Evolutionary conservation across 106 monocot genomes (phyloP).

Genomic region (Platanthera guangdongensis): DNA sequence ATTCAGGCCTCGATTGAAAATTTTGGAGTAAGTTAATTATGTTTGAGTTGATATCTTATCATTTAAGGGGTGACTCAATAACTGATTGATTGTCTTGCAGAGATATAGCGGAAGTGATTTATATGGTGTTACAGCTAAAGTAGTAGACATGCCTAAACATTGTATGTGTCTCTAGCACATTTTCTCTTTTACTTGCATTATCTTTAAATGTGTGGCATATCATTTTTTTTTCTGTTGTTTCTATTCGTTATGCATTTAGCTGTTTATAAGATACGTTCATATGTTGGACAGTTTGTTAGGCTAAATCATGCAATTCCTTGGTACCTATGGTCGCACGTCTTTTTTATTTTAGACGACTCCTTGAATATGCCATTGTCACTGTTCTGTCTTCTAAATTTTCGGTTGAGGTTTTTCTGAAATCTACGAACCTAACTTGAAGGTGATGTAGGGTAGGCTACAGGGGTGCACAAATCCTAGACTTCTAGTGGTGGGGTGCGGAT

Average conservation of each 20-base stretch:
- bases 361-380: not conserved
- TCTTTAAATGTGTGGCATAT: not conserved
- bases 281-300: not conserved
- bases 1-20: not conserved
- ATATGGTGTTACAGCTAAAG: conserved; percentile 88
- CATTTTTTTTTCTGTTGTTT: not conserved
- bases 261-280: not conserved
- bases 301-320: not conserved
- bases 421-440: too few relatives aligned
- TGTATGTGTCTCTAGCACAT: conserved; percentile 40
- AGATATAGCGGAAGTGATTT: conserved; percentile 84
- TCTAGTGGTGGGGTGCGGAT: too few relatives aligned
- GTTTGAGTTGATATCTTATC: not conserved
- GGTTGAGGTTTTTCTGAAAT: not conserved
- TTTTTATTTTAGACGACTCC: not conserved
- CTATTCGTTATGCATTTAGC: not conserved
- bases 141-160: conserved; percentile 93
- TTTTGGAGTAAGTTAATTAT: not conserved
- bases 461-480: too few relatives aligned
- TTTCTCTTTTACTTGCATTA: not conserved
- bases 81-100: conserved; percentile 29
- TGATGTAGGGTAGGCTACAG: too few relatives aligned
- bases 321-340: not conserved
- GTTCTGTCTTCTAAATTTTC: not conserved
- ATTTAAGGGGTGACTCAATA: not conserved